Percentiles rank a stretch among this genome's conserved stretches.
Evolutionary conservation across 2,329 filamentous ascomycete species (phyloP).

Genomic region (Cladosporium sp.): DNA sequence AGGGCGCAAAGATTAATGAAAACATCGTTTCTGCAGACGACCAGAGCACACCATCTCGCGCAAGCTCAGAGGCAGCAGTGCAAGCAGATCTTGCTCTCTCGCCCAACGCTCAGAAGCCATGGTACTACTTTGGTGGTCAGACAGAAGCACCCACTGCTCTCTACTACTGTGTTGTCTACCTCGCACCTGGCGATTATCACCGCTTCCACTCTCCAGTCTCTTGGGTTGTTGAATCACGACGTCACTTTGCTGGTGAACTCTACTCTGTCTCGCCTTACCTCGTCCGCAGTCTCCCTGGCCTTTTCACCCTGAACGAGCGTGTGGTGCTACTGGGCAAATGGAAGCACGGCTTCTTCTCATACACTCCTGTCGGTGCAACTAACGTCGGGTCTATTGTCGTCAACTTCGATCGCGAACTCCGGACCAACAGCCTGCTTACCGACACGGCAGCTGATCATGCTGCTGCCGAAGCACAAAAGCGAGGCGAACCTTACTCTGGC

Average conservation of each 20-base stretch:
- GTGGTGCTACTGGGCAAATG: slow-evolving; percentile 90
- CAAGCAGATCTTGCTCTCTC: slow-evolving; percentile 71
- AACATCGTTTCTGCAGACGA: slow-evolving; percentile 48
- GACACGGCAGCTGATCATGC: slow-evolving; percentile 88
- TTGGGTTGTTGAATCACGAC: slow-evolving; percentile 90
- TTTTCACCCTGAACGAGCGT: slow-evolving; percentile 95
- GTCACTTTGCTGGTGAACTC: slow-evolving; percentile 96
- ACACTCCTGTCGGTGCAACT: slow-evolving; percentile 91
- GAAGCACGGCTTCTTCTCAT: slow-evolving; percentile 97
- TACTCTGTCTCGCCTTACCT: slow-evolving; percentile 94
- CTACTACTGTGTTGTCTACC: slow-evolving; percentile 92
- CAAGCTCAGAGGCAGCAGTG: slow-evolving; percentile 77
- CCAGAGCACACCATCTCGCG: slow-evolving; percentile 64
- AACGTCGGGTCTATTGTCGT: slow-evolving; percentile 96
- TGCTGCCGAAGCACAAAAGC: slow-evolving; percentile 69
- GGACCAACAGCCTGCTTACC: slow-evolving; percentile 86
- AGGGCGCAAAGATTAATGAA: slow-evolving; percentile 29
- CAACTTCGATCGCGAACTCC: slow-evolving; percentile 92
- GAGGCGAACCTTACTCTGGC: slow-evolving; percentile 81
- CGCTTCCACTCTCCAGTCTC: slow-evolving; percentile 93
- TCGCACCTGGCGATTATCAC: slow-evolving; percentile 96
- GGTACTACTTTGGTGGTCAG: slow-evolving; percentile 41
- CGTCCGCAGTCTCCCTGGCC: slow-evolving; percentile 82
- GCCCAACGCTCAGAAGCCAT: slow-evolving; percentile 54
- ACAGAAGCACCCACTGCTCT: slow-evolving; percentile 58